Percentiles rank a stretch among this genome's conserved stretches.
Evolutionary conservation across 352 stramenopile species (phyloP).

Genomic region (Thalassiosira hispida): DNA sequence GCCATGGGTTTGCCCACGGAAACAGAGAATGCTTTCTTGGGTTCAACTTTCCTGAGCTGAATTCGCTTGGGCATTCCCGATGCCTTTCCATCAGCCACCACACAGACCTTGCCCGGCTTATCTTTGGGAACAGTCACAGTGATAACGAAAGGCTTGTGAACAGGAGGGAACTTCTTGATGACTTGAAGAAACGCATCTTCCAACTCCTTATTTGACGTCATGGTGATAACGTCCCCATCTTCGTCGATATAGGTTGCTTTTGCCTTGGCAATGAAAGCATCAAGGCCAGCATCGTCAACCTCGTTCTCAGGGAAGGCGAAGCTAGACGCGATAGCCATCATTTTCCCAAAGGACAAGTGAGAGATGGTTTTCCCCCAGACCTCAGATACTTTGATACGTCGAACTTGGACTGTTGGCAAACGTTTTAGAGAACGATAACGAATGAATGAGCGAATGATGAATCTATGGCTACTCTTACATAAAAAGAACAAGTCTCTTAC

Average conservation of each 20-base stretch:
- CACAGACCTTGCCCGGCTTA: not conserved
- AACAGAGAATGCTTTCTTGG: constrained; percentile 3
- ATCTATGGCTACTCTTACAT: not conserved
- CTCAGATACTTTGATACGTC: constrained; percentile 49
- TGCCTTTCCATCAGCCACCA: constrained; percentile 12
- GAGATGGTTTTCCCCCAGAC: constrained; percentile 40
- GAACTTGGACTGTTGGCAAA: constrained; percentile 36
- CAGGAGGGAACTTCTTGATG: constrained; percentile 23
- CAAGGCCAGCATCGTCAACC: constrained; percentile 36
- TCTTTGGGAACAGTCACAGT: constrained; percentile 55
- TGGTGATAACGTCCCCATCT: constrained; percentile 73
- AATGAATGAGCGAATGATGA: not conserved
- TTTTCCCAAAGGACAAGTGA: constrained; percentile 59
- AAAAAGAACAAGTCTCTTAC: constrained; percentile 38
- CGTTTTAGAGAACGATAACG: no score
- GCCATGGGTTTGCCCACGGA: not conserved
- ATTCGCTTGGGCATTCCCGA: constrained; percentile 22
- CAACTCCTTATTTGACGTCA: constrained; percentile 71
- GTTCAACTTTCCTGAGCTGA: constrained; percentile 17
- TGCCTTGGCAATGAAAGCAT: constrained; percentile 28
- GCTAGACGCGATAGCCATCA: constrained; percentile 56
- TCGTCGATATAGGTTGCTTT: constrained; percentile 73
- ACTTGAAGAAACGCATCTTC: constrained; percentile 73
- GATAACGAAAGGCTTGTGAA: constrained; percentile 51
- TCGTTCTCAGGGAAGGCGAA: constrained; percentile 22